These are phyloP conservation scores for Phytophthora litchii DNA, from an alignment of 352 stramenopile species.

Conservation along the genomic window DNA sequence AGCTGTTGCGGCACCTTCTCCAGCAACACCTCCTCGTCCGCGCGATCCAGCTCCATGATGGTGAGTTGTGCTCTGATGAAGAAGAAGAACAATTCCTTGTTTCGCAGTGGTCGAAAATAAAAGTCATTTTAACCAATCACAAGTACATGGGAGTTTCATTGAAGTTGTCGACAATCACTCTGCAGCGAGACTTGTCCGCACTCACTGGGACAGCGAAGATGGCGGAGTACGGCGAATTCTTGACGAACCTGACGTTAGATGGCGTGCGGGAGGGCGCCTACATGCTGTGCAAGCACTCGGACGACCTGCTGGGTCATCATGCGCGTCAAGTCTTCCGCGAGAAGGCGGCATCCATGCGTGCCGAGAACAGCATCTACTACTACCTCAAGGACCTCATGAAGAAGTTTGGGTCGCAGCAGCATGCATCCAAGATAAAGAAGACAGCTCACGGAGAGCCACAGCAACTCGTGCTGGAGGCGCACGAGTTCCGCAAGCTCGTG, in stretches of 20 bases:
- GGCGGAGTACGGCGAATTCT: constrained; percentile 51
- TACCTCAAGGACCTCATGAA: constrained; percentile 86
- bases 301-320: constrained; percentile 82
- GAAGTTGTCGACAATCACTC: constrained; percentile 35
- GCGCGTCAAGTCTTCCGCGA: constrained; percentile 85
- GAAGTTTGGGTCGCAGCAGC: constrained; percentile 57
- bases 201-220: constrained; percentile 9
- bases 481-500: constrained; percentile 82
- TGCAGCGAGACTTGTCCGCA: background rate
- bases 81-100: constrained; percentile 25
- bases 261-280: constrained; percentile 78
- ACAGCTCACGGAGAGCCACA: constrained; percentile 36
- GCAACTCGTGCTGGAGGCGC: constrained; percentile 61
- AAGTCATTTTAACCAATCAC: constrained; percentile 33
- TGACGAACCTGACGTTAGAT: constrained; percentile 78
- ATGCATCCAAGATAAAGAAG: constrained; percentile 50
- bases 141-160: constrained; percentile 28
- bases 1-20: constrained; percentile 54
- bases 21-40: constrained; percentile 65
- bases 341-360: constrained; percentile 81
- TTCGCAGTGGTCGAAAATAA: constrained; percentile 15
- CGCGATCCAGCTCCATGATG: constrained; percentile 69
- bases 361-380: constrained; percentile 86
- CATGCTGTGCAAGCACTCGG: constrained; percentile 86
- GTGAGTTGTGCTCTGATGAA: constrained; percentile 5